These are phyloP conservation scores for Anthracocystis setariae DNA, from an alignment of 1,284 basidiomycete species.

Conservation along the genomic window DNA sequence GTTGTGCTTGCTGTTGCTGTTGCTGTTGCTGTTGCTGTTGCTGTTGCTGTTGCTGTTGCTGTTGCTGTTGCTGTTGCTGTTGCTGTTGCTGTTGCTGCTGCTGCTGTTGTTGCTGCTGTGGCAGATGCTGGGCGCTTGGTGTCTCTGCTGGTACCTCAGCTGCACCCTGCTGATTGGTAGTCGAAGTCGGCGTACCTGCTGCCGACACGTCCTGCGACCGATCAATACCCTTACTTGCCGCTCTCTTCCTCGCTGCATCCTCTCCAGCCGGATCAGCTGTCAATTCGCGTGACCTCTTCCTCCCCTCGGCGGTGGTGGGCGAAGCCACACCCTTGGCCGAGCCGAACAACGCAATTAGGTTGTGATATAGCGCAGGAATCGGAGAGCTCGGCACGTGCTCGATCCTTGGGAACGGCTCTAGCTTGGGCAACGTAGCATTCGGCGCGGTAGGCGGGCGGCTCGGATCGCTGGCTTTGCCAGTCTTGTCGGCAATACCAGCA, in stretches of 20 bases:
- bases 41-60: too few relatives aligned
- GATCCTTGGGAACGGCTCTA: constrained; percentile 45
- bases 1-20: constrained; percentile 12
- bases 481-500: constrained; percentile 50
- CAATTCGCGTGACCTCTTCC: constrained; percentile 26
- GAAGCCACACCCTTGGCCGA: constrained; percentile 1
- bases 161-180: constrained; percentile 7
- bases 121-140: constrained; percentile 6
- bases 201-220: constrained; percentile 23
- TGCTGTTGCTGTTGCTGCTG: too few relatives aligned
- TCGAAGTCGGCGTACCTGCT: constrained; percentile 16
- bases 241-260: constrained; percentile 16
- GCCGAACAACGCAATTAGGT: constrained; percentile 30
- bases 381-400: constrained; percentile 35
- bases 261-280: constrained; percentile 18
- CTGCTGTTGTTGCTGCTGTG: constrained; percentile 9
- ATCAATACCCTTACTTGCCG: constrained; percentile 18
- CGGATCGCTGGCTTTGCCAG: constrained; percentile 18
- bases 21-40: constrained; percentile 8
- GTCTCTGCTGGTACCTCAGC: not conserved
- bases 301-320: constrained; percentile 17
- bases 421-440: constrained; percentile 21
- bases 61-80: constrained; percentile 6
- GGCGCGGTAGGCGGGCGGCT: constrained; percentile 7
- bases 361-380: constrained; percentile 44